Conservation (phyloP, 1,284 basidiomycete genomes). For the Flammula alnicola region DNA sequence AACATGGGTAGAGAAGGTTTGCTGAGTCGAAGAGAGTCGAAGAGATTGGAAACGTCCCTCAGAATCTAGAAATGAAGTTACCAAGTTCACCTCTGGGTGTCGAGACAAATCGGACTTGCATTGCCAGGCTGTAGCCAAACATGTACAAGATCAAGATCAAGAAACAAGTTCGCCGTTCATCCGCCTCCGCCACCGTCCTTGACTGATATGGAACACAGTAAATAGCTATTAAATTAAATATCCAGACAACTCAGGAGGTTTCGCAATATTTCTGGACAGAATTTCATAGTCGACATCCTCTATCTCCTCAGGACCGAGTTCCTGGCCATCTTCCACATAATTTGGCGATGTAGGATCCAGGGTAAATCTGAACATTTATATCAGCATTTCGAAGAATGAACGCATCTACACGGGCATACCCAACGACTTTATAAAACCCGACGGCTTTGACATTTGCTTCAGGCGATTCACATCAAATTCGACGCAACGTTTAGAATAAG, state of each 20-base stretch:
- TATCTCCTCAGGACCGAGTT: constrained; percentile 29
- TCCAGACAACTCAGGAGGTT: neutral
- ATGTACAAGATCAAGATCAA: constrained; percentile 17
- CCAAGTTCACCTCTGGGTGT: too few relatives aligned
- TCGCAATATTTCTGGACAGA: constrained; percentile 44
- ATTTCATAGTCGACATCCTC: constrained; percentile 59
- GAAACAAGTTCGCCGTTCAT: too few relatives aligned
- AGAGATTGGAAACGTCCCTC: neutral
- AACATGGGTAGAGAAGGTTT: constrained; percentile 34
- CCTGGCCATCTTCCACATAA: constrained; percentile 43
- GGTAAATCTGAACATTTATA: constrained; percentile 47
- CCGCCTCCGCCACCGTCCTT: too few relatives aligned
- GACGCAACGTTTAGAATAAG: neutral
- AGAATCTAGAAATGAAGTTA: too few relatives aligned
- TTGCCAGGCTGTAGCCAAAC: constrained; percentile 20
- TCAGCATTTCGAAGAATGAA: neutral
- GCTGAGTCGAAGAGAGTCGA: neutral
- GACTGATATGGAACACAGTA: too few relatives aligned
- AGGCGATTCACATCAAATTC: neutral
- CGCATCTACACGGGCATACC: constrained; percentile 43
- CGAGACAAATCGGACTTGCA: constrained; percentile 11
- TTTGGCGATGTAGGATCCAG: constrained; percentile 59
- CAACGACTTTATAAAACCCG: constrained; percentile 59
- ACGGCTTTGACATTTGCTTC: constrained; percentile 59
- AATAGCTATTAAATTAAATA: too few relatives aligned